Conservation (phyloP, 2,329 filamentous ascomycete species). For the Penicillium brevicompactum region DNA sequence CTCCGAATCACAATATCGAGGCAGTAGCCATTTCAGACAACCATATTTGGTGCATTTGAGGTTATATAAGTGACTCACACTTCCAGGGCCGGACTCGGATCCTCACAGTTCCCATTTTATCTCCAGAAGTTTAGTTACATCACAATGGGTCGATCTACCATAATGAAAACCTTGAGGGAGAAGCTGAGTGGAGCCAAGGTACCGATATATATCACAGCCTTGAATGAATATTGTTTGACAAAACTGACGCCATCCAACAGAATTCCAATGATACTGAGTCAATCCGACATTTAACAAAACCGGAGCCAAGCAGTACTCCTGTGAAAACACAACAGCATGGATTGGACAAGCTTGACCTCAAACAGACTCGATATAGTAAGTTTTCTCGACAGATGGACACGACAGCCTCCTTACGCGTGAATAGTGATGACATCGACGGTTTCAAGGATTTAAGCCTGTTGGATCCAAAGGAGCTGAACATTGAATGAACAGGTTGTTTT, state of each 20-base stretch:
- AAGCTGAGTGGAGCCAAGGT: background rate
- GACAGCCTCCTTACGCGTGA: background rate
- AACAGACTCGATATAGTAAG: background rate
- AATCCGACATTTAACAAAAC: background rate
- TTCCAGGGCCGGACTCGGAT: no score
- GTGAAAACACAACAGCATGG: background rate
- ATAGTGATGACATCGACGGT: background rate
- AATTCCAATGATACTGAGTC: background rate
- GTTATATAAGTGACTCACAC: no score
- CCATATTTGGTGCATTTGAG: no score
- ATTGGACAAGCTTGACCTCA: background rate
- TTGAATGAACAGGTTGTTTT: background rate
- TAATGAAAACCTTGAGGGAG: background rate
- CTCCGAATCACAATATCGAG: background rate
- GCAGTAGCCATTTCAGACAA: no score
- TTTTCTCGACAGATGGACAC: background rate
- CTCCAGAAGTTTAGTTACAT: no score
- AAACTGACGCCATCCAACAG: background rate
- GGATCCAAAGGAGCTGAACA: background rate
- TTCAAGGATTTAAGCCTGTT: background rate
- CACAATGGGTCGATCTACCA: no score
- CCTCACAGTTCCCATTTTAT: no score
- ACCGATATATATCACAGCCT: background rate
- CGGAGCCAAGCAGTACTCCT: background rate
- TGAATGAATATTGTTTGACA: background rate